These are phyloP conservation scores for Xylaria flabelliformis DNA, from an alignment of 495 filamentous ascomycete species.

Conservation along the genomic window DNA sequence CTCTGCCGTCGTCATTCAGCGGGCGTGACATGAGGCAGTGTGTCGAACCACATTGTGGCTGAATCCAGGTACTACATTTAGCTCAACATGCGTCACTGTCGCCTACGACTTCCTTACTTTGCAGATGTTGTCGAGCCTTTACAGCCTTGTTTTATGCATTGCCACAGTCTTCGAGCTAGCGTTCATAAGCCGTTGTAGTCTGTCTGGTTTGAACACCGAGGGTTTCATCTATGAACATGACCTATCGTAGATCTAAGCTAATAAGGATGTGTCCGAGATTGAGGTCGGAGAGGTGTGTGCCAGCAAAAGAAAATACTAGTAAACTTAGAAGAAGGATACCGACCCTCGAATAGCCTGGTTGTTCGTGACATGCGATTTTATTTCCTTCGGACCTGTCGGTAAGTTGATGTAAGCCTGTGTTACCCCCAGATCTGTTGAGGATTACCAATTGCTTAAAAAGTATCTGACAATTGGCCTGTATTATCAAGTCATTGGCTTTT, in stretches of 20 bases:
- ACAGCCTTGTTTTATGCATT: constrained; percentile 15
- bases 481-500: constrained; percentile 1
- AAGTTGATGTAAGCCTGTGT: not conserved
- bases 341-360: not conserved
- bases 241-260: not conserved
- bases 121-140: not conserved
- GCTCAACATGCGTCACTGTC: not conserved
- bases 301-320: not conserved
- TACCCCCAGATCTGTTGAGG: not conserved
- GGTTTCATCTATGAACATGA: not conserved
- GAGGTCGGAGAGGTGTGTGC: not conserved
- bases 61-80: not conserved
- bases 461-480: not conserved
- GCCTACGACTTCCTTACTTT: not conserved
- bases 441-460: constrained; percentile 4
- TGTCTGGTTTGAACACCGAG: not conserved
- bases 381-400: not conserved
- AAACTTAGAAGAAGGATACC: not conserved
- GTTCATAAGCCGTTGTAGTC: not conserved
- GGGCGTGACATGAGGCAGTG: not conserved
- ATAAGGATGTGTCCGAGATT: not conserved
- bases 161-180: not conserved
- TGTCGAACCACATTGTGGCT: constrained; percentile 11
- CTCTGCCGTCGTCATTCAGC: not conserved
- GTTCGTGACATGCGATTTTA: not conserved